Percentiles rank a stretch among this genome's conserved stretches.
Conservation (phyloP, 2,329 filamentous ascomycete species). For the Epichloe uncinata region DNA sequence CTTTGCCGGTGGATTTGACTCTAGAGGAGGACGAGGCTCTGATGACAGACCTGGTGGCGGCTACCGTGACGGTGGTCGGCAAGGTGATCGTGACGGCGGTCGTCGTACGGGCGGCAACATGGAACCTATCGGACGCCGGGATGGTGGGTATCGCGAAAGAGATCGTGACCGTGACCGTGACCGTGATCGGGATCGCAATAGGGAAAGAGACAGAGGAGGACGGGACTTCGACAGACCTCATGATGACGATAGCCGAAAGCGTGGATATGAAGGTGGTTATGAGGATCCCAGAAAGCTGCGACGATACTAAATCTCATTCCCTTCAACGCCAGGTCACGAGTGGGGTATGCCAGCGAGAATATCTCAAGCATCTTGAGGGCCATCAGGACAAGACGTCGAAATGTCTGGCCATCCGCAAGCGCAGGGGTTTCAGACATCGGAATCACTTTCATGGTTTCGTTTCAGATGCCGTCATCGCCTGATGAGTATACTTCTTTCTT, state of each 20-base stretch:
- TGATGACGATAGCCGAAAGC: conserved; percentile 49
- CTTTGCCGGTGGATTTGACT: conserved; percentile 38
- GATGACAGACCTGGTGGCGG: conserved; percentile 41
- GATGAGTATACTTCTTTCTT: background rate
- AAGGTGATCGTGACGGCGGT: conserved; percentile 17
- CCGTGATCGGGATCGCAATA: conserved; percentile 25
- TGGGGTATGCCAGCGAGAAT: background rate
- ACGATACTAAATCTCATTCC: conserved; percentile 36
- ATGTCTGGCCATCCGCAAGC: background rate
- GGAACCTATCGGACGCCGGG: conserved; percentile 63
- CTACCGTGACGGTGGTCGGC: conserved; percentile 28
- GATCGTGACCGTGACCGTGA: conserved; percentile 42
- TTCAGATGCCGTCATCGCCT: background rate
- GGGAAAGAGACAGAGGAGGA: conserved; percentile 14
- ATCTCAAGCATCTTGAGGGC: background rate
- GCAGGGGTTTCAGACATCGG: background rate
- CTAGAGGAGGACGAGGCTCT: conserved; percentile 40
- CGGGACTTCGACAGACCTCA: conserved; percentile 38
- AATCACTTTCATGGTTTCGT: background rate
- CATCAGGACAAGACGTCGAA: background rate
- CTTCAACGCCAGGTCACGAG: background rate
- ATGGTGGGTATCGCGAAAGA: conserved; percentile 39
- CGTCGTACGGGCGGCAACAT: conserved; percentile 63
- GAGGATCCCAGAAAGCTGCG: conserved; percentile 62
- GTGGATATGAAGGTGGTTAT: conserved; percentile 64